Evolutionary conservation across 306 rosid species (phyloP).

Genomic region (Malus sylvestris): DNA sequence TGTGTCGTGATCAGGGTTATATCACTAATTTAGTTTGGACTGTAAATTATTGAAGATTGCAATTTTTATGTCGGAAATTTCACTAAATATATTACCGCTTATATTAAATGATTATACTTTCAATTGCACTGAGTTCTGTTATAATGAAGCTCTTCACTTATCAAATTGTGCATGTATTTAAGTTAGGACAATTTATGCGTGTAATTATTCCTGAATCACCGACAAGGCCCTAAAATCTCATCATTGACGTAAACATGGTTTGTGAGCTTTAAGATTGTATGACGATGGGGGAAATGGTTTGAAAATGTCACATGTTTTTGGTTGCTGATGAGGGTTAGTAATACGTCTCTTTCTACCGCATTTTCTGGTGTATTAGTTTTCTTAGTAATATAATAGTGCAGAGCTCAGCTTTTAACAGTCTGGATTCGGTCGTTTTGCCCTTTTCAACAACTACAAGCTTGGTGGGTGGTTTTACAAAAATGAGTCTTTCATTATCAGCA

Average conservation of each 20-base stretch:
- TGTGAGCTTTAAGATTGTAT: neutral
- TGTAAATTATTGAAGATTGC: neutral
- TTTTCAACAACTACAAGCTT: constrained; percentile 28
- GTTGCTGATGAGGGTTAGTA: constrained; percentile 12
- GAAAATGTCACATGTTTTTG: constrained; percentile 19
- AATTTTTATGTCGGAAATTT: no score
- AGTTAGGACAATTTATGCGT: no score
- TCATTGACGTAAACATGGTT: neutral
- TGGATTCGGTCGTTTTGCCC: constrained; percentile 20
- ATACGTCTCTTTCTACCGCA: constrained; percentile 30
- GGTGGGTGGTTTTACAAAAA: constrained; percentile 22
- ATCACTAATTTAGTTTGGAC: neutral
- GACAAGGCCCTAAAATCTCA: neutral
- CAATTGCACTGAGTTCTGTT: no score
- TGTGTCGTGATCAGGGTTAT: neutral
- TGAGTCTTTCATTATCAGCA: neutral
- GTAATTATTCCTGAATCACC: no score
- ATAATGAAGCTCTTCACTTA: no score
- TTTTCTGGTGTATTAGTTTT: neutral
- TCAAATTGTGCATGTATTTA: neutral
- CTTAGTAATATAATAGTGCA: constrained; percentile 3
- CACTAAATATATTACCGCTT: neutral
- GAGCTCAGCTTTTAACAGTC: constrained; percentile 1
- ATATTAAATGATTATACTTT: no score
- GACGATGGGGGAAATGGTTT: neutral